Evolutionary conservation across 768 basidiomycete species (phyloP).

Genomic region (Trametopsis cervina): DNA sequence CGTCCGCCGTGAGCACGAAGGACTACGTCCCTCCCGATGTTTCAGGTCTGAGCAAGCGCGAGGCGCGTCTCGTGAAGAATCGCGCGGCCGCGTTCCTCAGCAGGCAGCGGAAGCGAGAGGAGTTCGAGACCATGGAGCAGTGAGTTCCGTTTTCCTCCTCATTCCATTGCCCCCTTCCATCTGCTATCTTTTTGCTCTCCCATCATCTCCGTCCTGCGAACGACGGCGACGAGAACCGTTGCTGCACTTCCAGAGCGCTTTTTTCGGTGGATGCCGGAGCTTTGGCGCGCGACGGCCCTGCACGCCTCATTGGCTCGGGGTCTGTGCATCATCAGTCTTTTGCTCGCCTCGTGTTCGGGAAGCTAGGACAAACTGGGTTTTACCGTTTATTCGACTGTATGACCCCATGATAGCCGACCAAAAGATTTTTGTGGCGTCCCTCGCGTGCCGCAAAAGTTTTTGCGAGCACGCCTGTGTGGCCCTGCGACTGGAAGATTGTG

Average conservation of each 20-base stretch:
- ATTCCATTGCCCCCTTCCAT: too few species aligned
- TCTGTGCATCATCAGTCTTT: not conserved
- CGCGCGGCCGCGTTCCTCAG: conserved; percentile 88
- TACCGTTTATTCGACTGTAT: too few species aligned
- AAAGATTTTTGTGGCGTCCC: too few species aligned
- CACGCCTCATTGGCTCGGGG: not conserved
- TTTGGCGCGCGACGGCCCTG: not conserved
- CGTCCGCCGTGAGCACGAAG: conserved; percentile 50
- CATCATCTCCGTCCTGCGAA: not conserved
- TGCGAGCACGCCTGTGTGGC: too few species aligned
- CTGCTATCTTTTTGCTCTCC: not conserved
- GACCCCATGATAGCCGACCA: too few species aligned
- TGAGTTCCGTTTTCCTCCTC: conserved; percentile 47
- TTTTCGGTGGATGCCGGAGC: conserved; percentile 3
- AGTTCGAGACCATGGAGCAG: conserved; percentile 89
- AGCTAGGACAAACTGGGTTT: not conserved
- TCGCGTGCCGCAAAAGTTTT: too few species aligned
- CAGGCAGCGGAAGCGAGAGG: conserved; percentile 86
- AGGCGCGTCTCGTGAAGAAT: conserved; percentile 89
- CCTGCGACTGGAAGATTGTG: too few species aligned
- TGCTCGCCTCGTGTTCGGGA: not conserved
- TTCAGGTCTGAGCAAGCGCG: conserved; percentile 80
- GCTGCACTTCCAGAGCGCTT: not conserved
- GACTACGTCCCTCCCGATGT: conserved; percentile 89
- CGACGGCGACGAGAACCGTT: not conserved